Base-by-base conservation (phyloP, 2,329 filamentous ascomycete species). In the Periconia sp. region DNA sequence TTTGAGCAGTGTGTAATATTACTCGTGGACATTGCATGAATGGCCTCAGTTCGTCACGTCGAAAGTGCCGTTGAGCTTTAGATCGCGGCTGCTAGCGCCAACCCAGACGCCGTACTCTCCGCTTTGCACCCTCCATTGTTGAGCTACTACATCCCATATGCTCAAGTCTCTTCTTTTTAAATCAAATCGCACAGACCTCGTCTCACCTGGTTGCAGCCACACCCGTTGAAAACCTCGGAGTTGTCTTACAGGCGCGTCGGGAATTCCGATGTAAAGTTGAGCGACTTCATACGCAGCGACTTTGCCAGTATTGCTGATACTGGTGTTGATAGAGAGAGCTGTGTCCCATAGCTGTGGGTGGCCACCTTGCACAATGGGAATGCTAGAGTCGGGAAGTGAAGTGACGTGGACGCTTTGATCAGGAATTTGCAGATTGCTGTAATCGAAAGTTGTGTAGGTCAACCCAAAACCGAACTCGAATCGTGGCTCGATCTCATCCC, bases 391-490 rank as follows among this genome's bases (percentile, higher is more conserved):
- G 27, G 47, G 1, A 83, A 35, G 87, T 86, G 18, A 14, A 27
- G 9, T 9, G 33, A 37, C 33, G 10, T 0, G 85, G 78, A 50
- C 78, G 70, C 51, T 79, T 48, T 78, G 70, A 52, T 79, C 78
- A 53, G 78, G 63, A 41, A 91, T 74, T 23, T 78, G 65, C 18
- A 93, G 74, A 67, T 88, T 78, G 14, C 85, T 82, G 75, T 91
- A 91, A 50, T 82, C 70, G 66, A 94, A 92, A 1, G 81, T 90
- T 1, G 90, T 91, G 79, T 93, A 95, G 0, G 66, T 61, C 7
- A 95, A 77, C 45, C 91, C 91, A 63, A 82, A 89, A 2, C 91
- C 91, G 61, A 94, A 95, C 65, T 92, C 89, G 71, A 85, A 94
- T 56, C 89, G 83, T 1, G 90, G 89, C 1, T 83, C 82, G 47